Evolutionary conservation across 2,329 filamentous ascomycete species (phyloP), one percentile per base, ranked within the genome.

Genomic region (Epichloe sp.): DNA sequence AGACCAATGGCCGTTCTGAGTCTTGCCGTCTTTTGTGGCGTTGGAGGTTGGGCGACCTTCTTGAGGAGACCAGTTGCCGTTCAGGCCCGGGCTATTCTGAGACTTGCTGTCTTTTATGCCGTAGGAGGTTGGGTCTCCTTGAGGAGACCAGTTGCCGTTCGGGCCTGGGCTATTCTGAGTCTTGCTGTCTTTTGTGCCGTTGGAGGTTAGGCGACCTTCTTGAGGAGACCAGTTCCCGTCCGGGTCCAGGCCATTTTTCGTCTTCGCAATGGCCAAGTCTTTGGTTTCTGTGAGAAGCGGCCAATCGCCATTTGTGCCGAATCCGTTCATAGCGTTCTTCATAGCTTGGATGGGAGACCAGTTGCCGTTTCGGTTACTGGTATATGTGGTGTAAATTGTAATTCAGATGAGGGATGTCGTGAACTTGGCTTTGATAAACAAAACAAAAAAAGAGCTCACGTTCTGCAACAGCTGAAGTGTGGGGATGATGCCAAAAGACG

Each of bases 211-310:
- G 19, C 19, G 19, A 19, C 19, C 19, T 19, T 19, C 19, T 19
- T 19, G 19, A 19, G 19, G 19, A 19, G 19, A 19, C 19, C 19
- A 37, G n/a, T 38, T 38, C 2, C 36, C 36, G n/a, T 38, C n/a
- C 3, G 14, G 11, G n/a, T 14, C 1, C 4, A 0, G 6, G 14
- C 36, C 0, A 3, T 31, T 26, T 6, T 7, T 6, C 2, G 19
- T 19, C 23, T 26, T 26, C 0, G 36, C 12, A 37, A 12, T 14
- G 1, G 36, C 15, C 4, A 37, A 4, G 36, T 12, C 36, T 37
- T 37, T 14, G 15, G 12, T 4, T 3, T 37, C 36, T 2, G 11
- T 37, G 2, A 37, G 15, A 12, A 7, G 36, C 0, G 36, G 2
- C 12, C 36, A 1, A 37, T 37, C 0, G 11, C 36, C 40, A 21